A percentile compares a stretch with the other conserved stretches of the same genome.
Evolutionary conservation across 768 basidiomycete species (phyloP).

Genomic region (Coprinopsis sp.): DNA sequence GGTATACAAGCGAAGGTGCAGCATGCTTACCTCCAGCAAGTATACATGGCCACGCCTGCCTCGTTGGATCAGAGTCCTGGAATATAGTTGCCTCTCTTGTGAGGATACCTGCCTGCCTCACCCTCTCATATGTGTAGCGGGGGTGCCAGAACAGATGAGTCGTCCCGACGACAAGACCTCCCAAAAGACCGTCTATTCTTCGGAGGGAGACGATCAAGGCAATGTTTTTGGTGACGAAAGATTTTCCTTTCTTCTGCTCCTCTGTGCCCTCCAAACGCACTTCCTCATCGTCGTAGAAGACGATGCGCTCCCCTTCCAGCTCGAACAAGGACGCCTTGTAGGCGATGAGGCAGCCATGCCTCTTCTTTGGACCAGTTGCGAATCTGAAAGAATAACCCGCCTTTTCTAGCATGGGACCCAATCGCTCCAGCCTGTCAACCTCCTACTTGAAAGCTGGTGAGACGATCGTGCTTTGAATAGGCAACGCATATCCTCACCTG

Average conservation of each 20-base stretch:
- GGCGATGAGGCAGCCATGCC: constrained; percentile 82
- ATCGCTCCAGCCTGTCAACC: constrained; percentile 75
- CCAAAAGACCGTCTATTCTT: constrained; percentile 29
- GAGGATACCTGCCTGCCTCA: constrained; percentile 78
- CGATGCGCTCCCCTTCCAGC: constrained; percentile 38
- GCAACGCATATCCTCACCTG: constrained; percentile 48
- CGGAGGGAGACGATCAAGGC: constrained; percentile 68
- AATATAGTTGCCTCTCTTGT: constrained; percentile 59
- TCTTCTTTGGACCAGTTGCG: constrained; percentile 68
- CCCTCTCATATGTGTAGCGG: constrained; percentile 81
- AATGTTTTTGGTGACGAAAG: constrained; percentile 76
- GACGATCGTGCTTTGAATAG: not conserved
- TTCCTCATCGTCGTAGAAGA: constrained; percentile 68
- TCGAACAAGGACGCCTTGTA: constrained; percentile 54
- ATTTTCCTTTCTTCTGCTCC: constrained; percentile 43
- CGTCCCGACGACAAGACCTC: constrained; percentile 75
- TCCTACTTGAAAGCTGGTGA: constrained; percentile 49
- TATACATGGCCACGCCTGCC: constrained; percentile 68
- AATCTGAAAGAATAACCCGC: constrained; percentile 64
- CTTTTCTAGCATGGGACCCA: constrained; percentile 60
- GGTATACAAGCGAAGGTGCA: not conserved
- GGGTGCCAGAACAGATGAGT: constrained; percentile 98
- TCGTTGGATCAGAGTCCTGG: constrained; percentile 34
- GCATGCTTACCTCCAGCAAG: constrained; percentile 69
- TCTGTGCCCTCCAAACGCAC: constrained; percentile 36